Evolutionary conservation across 164 flowering plant species (phyloP).

Genomic region (Kalanchoe fedtschenkoi): DNA sequence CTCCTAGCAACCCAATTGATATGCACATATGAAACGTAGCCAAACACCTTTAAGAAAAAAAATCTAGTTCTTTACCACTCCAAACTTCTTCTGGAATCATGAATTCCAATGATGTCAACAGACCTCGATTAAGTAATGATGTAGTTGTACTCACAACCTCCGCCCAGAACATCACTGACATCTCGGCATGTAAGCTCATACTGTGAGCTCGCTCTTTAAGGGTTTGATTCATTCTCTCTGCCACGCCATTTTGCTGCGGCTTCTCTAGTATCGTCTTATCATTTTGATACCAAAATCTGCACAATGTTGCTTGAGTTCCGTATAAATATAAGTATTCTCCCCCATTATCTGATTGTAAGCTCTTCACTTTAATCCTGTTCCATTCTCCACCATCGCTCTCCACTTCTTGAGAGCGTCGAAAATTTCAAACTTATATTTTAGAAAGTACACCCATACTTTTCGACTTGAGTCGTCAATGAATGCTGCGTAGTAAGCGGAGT

Average conservation of each 20-base stretch:
- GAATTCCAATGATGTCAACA: background rate
- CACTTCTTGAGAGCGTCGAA: background rate
- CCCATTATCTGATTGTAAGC: background rate
- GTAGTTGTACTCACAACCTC: too few relatives aligned
- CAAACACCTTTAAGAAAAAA: background rate
- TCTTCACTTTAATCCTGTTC: background rate
- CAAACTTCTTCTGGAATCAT: slow-evolving; percentile 7
- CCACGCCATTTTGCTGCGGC: slow-evolving; percentile 7
- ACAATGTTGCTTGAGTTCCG: background rate
- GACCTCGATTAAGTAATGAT: background rate
- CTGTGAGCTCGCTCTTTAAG: slow-evolving; percentile 6
- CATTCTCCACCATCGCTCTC: slow-evolving; percentile 1
- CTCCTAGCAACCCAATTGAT: background rate
- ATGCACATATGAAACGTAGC: background rate
- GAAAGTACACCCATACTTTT: too few relatives aligned
- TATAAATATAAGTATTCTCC: background rate
- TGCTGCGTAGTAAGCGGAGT: too few relatives aligned
- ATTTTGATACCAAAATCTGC: background rate
- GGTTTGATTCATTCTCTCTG: background rate
- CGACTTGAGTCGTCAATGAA: too few relatives aligned
- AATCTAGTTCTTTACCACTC: slow-evolving; percentile 6
- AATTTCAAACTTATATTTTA: background rate
- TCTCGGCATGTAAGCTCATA: background rate
- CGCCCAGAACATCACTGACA: slow-evolving; percentile 1
- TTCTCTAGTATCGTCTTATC: background rate